Conservation (phyloP, 805 yeast species). For the Myxozyma melibiosi region DNA sequence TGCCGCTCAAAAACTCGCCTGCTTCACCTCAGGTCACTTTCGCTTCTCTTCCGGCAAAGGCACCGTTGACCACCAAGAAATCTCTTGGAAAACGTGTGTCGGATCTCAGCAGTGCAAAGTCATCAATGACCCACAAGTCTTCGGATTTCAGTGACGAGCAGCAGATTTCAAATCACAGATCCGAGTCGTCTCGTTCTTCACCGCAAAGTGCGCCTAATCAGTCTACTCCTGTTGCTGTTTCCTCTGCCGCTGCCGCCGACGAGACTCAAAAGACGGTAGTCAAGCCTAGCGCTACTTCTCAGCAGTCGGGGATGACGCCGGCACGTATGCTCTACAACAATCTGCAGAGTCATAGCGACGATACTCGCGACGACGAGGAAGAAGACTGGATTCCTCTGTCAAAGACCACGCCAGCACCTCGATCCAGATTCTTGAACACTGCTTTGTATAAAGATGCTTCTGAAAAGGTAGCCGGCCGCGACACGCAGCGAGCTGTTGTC, state of each 20-base stretch:
- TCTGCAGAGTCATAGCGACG: constrained; percentile 10
- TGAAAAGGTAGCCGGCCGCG: background rate
- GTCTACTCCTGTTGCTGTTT: too few species aligned
- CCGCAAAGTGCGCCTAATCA: too few species aligned
- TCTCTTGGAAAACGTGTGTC: constrained; percentile 17
- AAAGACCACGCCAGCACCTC: constrained; percentile 29
- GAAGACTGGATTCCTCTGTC: constrained; percentile 36
- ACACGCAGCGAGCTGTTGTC: background rate
- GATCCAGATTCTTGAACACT: constrained; percentile 10
- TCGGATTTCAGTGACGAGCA: background rate
- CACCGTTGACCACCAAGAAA: constrained; percentile 29
- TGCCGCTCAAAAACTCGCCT: constrained; percentile 10
- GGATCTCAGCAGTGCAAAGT: constrained; percentile 11
- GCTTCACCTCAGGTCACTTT: constrained; percentile 16
- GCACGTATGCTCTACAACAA: constrained; percentile 9
- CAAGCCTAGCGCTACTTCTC: background rate
- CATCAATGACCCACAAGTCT: constrained; percentile 9
- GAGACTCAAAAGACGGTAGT: too few species aligned
- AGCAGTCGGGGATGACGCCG: constrained; percentile 3
- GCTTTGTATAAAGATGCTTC: background rate
- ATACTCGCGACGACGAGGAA: constrained; percentile 26
- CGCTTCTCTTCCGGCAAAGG: constrained; percentile 26
- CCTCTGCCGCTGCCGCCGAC: too few species aligned
- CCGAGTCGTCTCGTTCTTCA: background rate
- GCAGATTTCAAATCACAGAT: background rate